Conservation (phyloP, 1,284 basidiomycete species). For the Pholiota adiposa region DNA sequence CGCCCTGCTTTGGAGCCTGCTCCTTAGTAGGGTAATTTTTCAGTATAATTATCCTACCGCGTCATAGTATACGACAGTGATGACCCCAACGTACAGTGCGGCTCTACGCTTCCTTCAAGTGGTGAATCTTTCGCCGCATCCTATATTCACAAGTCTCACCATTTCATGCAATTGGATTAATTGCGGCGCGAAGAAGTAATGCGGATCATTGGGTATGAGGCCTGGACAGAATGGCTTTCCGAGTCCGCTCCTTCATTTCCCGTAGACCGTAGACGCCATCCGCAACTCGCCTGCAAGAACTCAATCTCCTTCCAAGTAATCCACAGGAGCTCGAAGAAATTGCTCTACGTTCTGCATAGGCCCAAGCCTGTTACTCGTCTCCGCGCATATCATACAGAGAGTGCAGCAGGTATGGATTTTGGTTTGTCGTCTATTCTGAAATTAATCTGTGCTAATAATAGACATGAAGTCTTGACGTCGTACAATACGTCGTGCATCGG, state of each 20-base stretch:
- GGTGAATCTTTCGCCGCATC: neutral
- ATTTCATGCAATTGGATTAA: neutral
- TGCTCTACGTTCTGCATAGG: neutral
- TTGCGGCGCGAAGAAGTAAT: no score
- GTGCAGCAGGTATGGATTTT: neutral
- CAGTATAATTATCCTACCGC: neutral
- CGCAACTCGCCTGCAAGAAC: neutral
- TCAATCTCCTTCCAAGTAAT: neutral
- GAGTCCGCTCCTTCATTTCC: slow-evolving; percentile 1
- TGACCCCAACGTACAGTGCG: neutral
- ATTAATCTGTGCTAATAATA: neutral
- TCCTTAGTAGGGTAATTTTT: slow-evolving; percentile 2
- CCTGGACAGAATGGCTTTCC: neutral
- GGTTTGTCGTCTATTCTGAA: neutral
- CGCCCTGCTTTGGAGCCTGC: neutral
- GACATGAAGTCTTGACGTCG: neutral
- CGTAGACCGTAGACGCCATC: neutral
- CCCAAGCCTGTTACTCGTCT: neutral
- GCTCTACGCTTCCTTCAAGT: neutral
- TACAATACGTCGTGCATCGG: no score
- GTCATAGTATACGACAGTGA: neutral
- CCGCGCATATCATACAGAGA: slow-evolving; percentile 2
- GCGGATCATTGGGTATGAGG: neutral
- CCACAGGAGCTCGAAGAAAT: neutral
- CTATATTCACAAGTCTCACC: slow-evolving; percentile 6